Evolutionary conservation across 148 eudicot genomes (phyloP).

Genomic region (Heliosperma pusillum): DNA sequence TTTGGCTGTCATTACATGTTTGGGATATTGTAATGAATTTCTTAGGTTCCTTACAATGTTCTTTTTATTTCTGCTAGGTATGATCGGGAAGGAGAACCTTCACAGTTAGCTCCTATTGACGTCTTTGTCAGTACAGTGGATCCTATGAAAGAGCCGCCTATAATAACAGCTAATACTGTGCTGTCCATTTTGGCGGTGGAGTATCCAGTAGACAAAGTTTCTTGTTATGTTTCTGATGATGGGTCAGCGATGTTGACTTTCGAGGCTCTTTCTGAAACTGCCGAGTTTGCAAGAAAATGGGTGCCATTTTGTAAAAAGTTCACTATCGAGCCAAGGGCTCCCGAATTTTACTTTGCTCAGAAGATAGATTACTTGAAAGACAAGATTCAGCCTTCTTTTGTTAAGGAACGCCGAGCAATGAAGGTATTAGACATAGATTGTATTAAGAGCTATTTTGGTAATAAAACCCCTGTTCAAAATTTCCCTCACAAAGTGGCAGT

Average conservation of each 20-base stretch:
- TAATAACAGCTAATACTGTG: slow-evolving; percentile 94
- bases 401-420: slow-evolving; percentile 95
- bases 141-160: slow-evolving; percentile 94
- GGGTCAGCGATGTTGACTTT: slow-evolving; percentile 95
- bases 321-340: slow-evolving; percentile 92
- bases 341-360: slow-evolving; percentile 89
- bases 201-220: slow-evolving; percentile 95
- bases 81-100: slow-evolving; percentile 96
- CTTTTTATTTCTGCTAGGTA: slow-evolving; percentile 42
- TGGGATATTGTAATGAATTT: background rate
- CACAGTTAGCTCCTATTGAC: slow-evolving; percentile 86
- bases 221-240: slow-evolving; percentile 96
- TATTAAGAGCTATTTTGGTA: background rate
- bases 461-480: background rate
- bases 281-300: slow-evolving; percentile 96
- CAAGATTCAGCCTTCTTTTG: slow-evolving; percentile 95
- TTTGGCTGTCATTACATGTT: background rate
- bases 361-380: slow-evolving; percentile 94
- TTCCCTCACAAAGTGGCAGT: background rate
- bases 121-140: slow-evolving; percentile 98
- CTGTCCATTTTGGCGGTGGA: slow-evolving; percentile 93
- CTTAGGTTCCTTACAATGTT: background rate
- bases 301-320: slow-evolving; percentile 96
- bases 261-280: slow-evolving; percentile 87
- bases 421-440: slow-evolving; percentile 44